Evolutionary conservation across 768 basidiomycete species (phyloP).

Genomic region (Tricholoma saponaceum): DNA sequence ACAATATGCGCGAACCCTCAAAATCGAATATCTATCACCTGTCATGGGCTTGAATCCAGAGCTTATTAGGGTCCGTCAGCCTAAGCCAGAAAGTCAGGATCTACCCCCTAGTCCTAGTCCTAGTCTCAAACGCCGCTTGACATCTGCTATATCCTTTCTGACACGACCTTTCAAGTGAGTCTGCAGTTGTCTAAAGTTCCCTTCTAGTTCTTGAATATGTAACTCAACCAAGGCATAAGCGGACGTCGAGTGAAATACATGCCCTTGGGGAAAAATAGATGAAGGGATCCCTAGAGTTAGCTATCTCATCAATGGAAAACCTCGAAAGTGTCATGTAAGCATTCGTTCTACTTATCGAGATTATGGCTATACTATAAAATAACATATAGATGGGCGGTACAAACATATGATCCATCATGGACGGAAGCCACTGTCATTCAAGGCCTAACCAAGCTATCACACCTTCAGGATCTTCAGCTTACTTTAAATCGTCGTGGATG

Average conservation of each 20-base stretch:
- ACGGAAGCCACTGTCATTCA: not conserved
- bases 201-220: too few relatives aligned
- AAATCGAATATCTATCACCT: not conserved
- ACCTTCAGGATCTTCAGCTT: not conserved
- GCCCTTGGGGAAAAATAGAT: not conserved
- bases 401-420: not conserved
- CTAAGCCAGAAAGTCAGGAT: too few relatives aligned
- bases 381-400: not conserved
- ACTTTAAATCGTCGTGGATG: not conserved
- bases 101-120: too few relatives aligned
- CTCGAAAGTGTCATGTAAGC: not conserved
- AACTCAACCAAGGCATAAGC: too few relatives aligned
- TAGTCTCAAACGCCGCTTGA: too few relatives aligned
- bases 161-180: too few relatives aligned
- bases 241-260: not conserved
- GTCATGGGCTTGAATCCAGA: not conserved
- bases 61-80: too few relatives aligned
- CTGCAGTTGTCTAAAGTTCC: too few relatives aligned
- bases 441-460: not conserved
- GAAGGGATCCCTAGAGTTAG: not conserved
- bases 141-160: too few relatives aligned
- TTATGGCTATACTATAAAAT: not conserved
- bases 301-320: not conserved
- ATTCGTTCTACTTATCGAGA: not conserved
- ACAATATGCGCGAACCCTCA: not conserved